Evolutionary conservation across 345 rosid genomes (phyloP).

Genomic region (Cardamine chenopodiifolia): DNA sequence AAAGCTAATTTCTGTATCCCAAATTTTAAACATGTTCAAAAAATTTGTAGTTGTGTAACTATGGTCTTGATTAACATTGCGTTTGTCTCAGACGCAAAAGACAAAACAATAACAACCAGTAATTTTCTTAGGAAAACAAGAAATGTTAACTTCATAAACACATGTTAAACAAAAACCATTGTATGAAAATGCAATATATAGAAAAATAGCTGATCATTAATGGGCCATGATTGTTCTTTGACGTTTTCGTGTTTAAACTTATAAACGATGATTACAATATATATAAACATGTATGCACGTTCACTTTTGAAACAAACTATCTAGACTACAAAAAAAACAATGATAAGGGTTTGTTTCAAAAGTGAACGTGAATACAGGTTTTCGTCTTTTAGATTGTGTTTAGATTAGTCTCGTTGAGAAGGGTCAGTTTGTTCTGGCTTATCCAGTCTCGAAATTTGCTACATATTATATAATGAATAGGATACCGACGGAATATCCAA

Average conservation of each 20-base stretch:
- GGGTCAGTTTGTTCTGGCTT: background rate
- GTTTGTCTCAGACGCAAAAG: background rate
- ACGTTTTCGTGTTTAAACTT: background rate
- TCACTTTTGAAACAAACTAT: conserved; percentile 9
- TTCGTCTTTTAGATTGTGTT: conserved; percentile 15
- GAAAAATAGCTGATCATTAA: background rate
- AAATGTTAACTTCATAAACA: background rate
- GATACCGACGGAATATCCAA: conserved; percentile 38
- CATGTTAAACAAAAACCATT: background rate
- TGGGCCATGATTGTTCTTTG: background rate
- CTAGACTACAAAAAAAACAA: background rate
- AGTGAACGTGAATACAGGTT: no score
- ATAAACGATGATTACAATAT: background rate
- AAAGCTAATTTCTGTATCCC: no score
- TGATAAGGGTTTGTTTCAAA: no score
- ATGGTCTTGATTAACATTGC: background rate
- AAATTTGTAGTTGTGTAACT: background rate
- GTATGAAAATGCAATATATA: background rate
- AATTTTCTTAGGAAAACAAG: background rate
- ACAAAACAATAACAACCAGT: background rate
- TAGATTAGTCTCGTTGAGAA: background rate
- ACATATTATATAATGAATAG: background rate
- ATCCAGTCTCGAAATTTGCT: conserved; percentile 9
- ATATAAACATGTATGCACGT: background rate
- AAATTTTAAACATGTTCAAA: background rate